Conservation (phyloP, 257 asterid genomes). For the Przewalskia tangutica region DNA sequence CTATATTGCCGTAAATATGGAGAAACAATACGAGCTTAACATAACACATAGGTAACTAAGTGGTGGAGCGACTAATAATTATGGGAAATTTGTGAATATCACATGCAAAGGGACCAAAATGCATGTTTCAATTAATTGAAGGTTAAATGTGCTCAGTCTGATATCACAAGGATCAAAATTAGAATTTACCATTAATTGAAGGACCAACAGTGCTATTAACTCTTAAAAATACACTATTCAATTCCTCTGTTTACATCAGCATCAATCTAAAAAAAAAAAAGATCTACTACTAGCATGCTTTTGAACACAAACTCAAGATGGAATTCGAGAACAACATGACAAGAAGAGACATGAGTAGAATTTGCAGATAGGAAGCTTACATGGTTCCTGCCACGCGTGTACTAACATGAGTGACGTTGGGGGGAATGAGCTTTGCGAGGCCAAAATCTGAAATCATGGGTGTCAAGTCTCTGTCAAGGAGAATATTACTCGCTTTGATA, state of each 20-base stretch:
- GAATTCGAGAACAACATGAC: neutral
- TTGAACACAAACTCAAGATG: neutral
- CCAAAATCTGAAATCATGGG: conserved; percentile 97
- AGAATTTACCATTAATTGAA: too few relatives aligned
- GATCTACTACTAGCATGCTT: neutral
- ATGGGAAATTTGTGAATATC: too few relatives aligned
- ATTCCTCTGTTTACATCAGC: neutral
- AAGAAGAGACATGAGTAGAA: neutral
- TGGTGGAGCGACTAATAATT: too few relatives aligned
- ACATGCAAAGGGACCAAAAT: too few relatives aligned
- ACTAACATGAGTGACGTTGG: conserved; percentile 79
- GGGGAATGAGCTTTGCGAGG: conserved; percentile 85
- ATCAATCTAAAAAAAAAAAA: neutral
- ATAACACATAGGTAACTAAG: too few relatives aligned
- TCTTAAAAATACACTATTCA: neutral
- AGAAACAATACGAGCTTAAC: too few relatives aligned
- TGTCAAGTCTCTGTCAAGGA: conserved; percentile 67
- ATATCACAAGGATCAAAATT: too few relatives aligned
- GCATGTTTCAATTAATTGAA: too few relatives aligned
- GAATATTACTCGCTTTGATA: conserved; percentile 95
- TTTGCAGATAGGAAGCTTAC: conserved; percentile 34
- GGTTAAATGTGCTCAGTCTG: too few relatives aligned
- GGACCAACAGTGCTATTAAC: too few relatives aligned
- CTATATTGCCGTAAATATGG: too few relatives aligned
- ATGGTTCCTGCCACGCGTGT: conserved; percentile 96